Evolutionary conservation across 345 rosid species (phyloP).

Genomic region (Diplotaxis tenuifolia): DNA sequence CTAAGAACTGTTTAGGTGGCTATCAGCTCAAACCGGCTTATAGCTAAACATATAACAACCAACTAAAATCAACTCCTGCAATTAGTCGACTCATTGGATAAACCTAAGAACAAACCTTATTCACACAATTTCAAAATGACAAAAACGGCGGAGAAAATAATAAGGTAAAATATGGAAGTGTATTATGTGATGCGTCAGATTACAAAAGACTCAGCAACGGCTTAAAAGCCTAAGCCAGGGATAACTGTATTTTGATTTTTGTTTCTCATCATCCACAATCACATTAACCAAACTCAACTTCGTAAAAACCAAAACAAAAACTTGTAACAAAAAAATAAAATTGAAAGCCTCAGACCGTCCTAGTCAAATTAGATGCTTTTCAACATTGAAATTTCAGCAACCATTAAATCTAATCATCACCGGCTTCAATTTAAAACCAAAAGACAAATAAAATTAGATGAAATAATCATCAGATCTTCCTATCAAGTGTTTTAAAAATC

Average conservation of each 20-base stretch:
- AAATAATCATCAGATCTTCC: slow-evolving; percentile 37
- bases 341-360: slow-evolving; percentile 40
- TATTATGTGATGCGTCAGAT: slow-evolving; percentile 26
- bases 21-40: too few species aligned
- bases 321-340: fast-evolving
- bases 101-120: too few species aligned
- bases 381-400: slow-evolving; percentile 31
- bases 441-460: background rate
- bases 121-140: too few species aligned
- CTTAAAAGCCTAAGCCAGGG: slow-evolving; percentile 37
- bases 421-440: slow-evolving; percentile 2
- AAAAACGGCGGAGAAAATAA: too few species aligned
- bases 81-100: too few species aligned
- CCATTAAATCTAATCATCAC: slow-evolving; percentile 37
- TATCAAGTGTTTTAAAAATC: slow-evolving; percentile 23
- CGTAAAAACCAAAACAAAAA: background rate
- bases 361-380: slow-evolving; percentile 38
- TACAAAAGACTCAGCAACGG: slow-evolving; percentile 35
- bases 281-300: background rate
- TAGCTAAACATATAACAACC: too few species aligned
- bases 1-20: too few species aligned
- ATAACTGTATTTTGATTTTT: slow-evolving; percentile 38
- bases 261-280: slow-evolving; percentile 33
- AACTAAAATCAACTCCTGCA: too few species aligned
- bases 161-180: background rate